These are phyloP conservation scores for Agapanthus africanus DNA, from an alignment of 106 monocot species.

Conservation along the genomic window DNA sequence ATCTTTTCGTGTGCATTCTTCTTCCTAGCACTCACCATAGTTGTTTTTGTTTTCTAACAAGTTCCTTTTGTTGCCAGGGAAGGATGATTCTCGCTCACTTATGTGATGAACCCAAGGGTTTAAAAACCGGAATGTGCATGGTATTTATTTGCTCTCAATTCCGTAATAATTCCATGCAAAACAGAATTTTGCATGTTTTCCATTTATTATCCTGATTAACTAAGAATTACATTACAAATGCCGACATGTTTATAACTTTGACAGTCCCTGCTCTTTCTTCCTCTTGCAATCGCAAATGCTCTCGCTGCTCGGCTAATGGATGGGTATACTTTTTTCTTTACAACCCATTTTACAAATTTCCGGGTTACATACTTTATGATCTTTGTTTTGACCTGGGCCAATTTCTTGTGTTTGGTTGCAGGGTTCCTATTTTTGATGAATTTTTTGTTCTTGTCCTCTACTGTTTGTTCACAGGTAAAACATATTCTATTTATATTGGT, in stretches of 20 bases:
- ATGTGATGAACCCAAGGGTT: slow-evolving; percentile 97
- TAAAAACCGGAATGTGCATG: slow-evolving; percentile 99
- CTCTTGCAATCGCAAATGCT: slow-evolving; percentile 91
- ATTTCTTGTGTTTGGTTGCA: slow-evolving; percentile 19
- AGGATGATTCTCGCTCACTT: slow-evolving; percentile 98
- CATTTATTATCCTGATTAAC: background rate
- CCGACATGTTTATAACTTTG: slow-evolving; percentile 2
- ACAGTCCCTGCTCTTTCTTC: slow-evolving; percentile 84
- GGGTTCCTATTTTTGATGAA: slow-evolving; percentile 75
- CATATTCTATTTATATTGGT: background rate
- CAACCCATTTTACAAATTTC: background rate
- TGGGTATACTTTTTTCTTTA: slow-evolving; percentile 47
- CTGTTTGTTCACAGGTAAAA: slow-evolving; percentile 71
- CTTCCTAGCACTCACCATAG: too few species aligned
- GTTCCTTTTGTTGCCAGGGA: slow-evolving; percentile 42
- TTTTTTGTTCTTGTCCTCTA: slow-evolving; percentile 56
- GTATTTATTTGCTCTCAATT: slow-evolving; percentile 19
- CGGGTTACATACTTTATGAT: background rate
- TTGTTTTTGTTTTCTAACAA: background rate
- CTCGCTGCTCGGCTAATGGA: slow-evolving; percentile 68
- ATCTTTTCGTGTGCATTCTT: too few species aligned
- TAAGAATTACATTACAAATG: background rate
- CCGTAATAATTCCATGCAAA: background rate
- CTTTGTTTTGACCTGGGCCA: background rate
- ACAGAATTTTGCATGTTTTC: background rate